These are phyloP conservation scores for Hortiboletus flavorubellus DNA, from an alignment of 768 basidiomycete genomes.

Conservation along the genomic window DNA sequence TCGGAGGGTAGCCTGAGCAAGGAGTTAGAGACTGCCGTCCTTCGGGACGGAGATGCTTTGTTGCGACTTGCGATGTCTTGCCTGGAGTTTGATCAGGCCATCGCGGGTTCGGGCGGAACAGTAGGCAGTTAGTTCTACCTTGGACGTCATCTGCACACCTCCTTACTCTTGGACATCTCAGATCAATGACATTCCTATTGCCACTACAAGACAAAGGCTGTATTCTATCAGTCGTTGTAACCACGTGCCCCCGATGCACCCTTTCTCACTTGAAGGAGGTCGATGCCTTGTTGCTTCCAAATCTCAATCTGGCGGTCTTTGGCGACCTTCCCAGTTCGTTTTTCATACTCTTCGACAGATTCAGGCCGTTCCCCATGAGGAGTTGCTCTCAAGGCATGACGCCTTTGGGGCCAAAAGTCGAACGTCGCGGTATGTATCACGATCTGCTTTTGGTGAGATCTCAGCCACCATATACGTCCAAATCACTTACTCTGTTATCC, in stretches of 20 bases:
- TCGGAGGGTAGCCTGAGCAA: slow-evolving; percentile 6
- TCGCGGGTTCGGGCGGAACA: slow-evolving; percentile 9
- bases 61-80: slow-evolving; percentile 19
- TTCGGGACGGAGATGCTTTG: slow-evolving; percentile 22
- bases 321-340: slow-evolving; percentile 58
- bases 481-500: slow-evolving; percentile 68
- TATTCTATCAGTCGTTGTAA: slow-evolving; percentile 52
- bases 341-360: slow-evolving; percentile 72
- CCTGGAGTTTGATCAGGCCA: slow-evolving; percentile 17
- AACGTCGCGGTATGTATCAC: slow-evolving; percentile 79
- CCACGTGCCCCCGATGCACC: slow-evolving; percentile 42
- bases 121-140: slow-evolving; percentile 6
- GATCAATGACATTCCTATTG: not conserved
- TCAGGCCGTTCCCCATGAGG: slow-evolving; percentile 77
- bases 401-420: slow-evolving; percentile 74
- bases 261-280: slow-evolving; percentile 32
- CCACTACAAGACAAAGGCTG: slow-evolving; percentile 6
- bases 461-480: not conserved
- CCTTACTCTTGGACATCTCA: not conserved
- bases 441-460: slow-evolving; percentile 38
- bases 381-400: slow-evolving; percentile 78
- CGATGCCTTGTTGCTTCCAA: slow-evolving; percentile 64
- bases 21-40: slow-evolving; percentile 20
- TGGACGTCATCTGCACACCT: not conserved
- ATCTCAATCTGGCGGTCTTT: slow-evolving; percentile 72